Evolutionary conservation across 768 basidiomycete species (phyloP), one percentile per base, ranked within the genome.

Genomic region (Lactifluus piperatus): DNA sequence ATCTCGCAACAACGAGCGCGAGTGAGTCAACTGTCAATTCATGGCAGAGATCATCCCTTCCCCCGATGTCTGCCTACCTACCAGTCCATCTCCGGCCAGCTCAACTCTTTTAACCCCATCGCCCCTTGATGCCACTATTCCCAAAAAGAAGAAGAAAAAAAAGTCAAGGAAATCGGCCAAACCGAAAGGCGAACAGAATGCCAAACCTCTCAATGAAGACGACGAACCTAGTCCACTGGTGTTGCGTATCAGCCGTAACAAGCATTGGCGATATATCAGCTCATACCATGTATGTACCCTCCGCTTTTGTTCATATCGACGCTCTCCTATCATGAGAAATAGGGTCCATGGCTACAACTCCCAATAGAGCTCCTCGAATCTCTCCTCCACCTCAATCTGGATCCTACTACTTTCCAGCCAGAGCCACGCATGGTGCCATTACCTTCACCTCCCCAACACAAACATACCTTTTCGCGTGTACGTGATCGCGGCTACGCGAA

Each of bases 281-380:
- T 91, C 91, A 24, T 92, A 89, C 70, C 89, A 91, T 70, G 90
- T 91, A 74, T 60, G 85, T 83, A 48, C 60, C 43, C 45, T 64
- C 60, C 44, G 24, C 57, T 55, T n/a, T n/a, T 36, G 58, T 20
- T 32, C 41, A 20, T 37, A 9, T 34, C 39, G 29, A 18, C 34
- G 29, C 54, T 46, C 20, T 22, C 34, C 20, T 30, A 30, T 49
- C 43, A 45, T 39, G 26, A 55, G 50, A 56, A 47, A 32, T 39
- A 94, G 91, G 92, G 92, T 14, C 91, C 90, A 9, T 94, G 92
- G 92, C 81, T 94, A 18, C 89, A 92, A 69, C 82, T 94, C 24
- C 91, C 91, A 3, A 73, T 90, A 51, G 92, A 94, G 71, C 75
- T 94, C 22, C 79, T 94, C 61, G 89, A 93, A 66, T 88, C 90